Conservation (phyloP, 345 rosid genomes). For the Mallotus nudiflorus region DNA sequence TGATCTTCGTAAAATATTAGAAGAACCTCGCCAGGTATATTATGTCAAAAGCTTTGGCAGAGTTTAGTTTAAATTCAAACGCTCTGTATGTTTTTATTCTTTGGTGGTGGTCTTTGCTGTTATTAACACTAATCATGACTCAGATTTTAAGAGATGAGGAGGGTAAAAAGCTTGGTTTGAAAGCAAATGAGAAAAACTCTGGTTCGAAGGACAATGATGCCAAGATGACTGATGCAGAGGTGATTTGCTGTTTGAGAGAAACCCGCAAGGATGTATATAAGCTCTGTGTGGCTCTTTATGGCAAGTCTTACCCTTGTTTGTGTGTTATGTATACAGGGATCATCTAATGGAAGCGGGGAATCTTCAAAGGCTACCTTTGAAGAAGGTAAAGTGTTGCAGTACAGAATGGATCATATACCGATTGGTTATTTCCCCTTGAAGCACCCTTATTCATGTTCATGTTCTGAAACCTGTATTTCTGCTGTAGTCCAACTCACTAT, state of each 20-base stretch:
- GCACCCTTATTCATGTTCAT: neutral
- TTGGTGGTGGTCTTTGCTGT: slow-evolving; percentile 1
- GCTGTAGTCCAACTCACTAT: neutral
- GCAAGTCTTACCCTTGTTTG: neutral
- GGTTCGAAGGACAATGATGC: slow-evolving; percentile 58
- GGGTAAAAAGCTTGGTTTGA: slow-evolving; percentile 80
- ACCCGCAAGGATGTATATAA: neutral
- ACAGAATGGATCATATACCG: no score
- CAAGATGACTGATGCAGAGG: slow-evolving; percentile 84
- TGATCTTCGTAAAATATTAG: slow-evolving; percentile 70
- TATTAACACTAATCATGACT: slow-evolving; percentile 7
- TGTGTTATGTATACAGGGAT: slow-evolving; percentile 47
- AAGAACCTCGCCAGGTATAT: slow-evolving; percentile 85
- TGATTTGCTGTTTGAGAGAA: slow-evolving; percentile 24
- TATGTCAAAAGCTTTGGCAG: slow-evolving; percentile 11
- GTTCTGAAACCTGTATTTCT: neutral
- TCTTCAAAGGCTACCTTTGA: slow-evolving; percentile 50
- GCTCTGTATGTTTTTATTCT: neutral
- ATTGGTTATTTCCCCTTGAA: neutral
- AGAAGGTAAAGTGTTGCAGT: slow-evolving; percentile 63
- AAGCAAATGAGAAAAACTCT: slow-evolving; percentile 48
- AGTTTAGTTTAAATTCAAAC: neutral
- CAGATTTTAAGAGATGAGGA: slow-evolving; percentile 88
- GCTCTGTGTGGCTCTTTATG: neutral
- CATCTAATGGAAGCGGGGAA: slow-evolving; percentile 63